These are phyloP conservation scores for Arthrobotrys megalospora DNA, from an alignment of 2,329 filamentous ascomycete species.

Conservation along the genomic window DNA sequence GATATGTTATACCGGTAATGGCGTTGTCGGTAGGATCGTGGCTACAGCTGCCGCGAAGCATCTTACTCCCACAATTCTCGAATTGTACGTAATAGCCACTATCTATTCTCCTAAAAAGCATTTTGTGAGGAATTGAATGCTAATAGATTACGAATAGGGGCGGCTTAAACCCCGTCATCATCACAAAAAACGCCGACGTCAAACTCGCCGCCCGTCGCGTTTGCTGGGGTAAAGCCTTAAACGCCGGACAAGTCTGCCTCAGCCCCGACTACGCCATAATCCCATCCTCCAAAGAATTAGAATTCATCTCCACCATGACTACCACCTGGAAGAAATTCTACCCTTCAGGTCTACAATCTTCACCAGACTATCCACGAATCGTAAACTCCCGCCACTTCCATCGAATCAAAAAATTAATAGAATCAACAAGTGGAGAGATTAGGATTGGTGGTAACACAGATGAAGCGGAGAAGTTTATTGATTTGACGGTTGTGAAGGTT, in stretches of 20 bases:
- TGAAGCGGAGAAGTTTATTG: conserved; percentile 84
- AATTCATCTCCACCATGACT: conserved; percentile 82
- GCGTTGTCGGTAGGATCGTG: conserved; percentile 85
- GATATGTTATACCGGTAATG: conserved; percentile 94
- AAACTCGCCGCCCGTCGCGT: conserved; percentile 85
- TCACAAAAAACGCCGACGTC: conserved; percentile 86
- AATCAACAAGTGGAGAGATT: conserved; percentile 84
- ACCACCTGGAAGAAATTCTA: conserved; percentile 82
- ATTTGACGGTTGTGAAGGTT: conserved; percentile 91
- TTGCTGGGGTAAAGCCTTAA: conserved; percentile 88
- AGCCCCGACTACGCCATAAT: conserved; percentile 93
- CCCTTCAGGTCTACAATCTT: conserved; percentile 83
- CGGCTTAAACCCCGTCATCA: conserved; percentile 90
- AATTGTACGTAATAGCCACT: conserved; percentile 72
- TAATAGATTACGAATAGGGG: conserved; percentile 69
- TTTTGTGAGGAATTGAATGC: neutral
- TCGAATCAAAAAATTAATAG: conserved; percentile 91
- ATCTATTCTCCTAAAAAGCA: neutral
- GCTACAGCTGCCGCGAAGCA: conserved; percentile 90
- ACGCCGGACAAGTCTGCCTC: conserved; percentile 92
- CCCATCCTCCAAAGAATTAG: conserved; percentile 72
- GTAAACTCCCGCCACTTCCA: conserved; percentile 84
- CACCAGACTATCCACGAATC: conserved; percentile 83
- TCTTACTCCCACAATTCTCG: conserved; percentile 87
- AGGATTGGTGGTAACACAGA: conserved; percentile 89